These are phyloP conservation scores for Isatis tinctoria DNA, from an alignment of 345 rosid species.

Conservation along the genomic window DNA sequence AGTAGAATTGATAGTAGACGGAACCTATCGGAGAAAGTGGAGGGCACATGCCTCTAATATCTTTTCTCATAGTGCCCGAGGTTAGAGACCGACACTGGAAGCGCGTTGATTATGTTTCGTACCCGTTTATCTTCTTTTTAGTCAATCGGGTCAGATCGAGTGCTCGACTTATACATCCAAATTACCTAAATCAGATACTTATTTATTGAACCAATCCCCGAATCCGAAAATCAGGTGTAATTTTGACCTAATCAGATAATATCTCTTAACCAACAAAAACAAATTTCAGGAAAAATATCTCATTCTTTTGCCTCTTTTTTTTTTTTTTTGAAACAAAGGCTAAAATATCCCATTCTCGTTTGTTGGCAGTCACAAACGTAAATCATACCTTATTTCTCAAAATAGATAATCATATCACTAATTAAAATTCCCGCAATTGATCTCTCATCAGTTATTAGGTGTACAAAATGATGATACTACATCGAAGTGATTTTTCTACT, in stretches of 20 bases:
- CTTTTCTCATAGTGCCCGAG: background rate
- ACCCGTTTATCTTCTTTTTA: background rate
- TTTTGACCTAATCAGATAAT: constrained; percentile 22
- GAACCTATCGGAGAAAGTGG: background rate
- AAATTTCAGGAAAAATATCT: constrained; percentile 9
- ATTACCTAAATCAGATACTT: constrained; percentile 21
- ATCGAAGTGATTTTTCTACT: background rate
- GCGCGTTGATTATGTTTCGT: background rate
- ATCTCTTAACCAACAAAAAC: background rate
- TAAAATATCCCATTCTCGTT: background rate
- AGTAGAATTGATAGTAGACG: background rate
- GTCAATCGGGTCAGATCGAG: background rate
- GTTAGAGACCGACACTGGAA: constrained; percentile 10
- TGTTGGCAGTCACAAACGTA: background rate
- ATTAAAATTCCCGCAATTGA: background rate
- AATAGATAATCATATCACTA: background rate
- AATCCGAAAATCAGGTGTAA: background rate
- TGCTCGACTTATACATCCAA: background rate
- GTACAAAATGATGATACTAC: background rate
- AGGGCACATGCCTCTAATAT: background rate
- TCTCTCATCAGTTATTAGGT: background rate
- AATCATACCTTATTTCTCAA: background rate
- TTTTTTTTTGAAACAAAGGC: no score
- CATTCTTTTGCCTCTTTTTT: no score
- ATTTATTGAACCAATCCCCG: background rate